Percentiles rank a stretch among this genome's conserved stretches.
These are phyloP conservation scores for Ophiostoma novo-ulmi DNA, from an alignment of 2,329 filamentous ascomycete genomes.

Conservation along the genomic window DNA sequence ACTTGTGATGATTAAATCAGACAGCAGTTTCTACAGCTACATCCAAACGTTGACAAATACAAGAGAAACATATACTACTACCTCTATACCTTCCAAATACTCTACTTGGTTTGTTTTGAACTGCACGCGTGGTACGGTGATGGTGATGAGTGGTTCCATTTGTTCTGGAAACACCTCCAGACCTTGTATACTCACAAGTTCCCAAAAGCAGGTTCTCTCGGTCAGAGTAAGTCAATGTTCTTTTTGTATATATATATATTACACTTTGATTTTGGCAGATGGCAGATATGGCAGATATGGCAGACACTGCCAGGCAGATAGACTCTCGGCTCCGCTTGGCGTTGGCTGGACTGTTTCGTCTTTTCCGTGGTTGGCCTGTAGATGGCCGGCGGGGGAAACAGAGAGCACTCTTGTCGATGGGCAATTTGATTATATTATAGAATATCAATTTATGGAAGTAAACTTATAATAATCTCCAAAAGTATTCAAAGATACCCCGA, in stretches of 20 bases:
- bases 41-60: background rate
- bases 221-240: background rate
- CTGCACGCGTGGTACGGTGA: background rate
- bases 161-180: background rate
- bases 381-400: background rate
- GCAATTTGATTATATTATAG: background rate
- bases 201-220: background rate
- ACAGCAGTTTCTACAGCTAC: background rate
- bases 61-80: background rate
- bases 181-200: background rate
- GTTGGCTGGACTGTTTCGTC: background rate
- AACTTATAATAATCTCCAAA: too few relatives aligned
- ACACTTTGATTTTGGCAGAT: background rate
- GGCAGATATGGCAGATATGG: background rate
- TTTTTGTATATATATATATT: background rate
- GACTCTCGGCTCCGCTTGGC: background rate
- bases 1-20: background rate
- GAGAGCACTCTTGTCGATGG: background rate
- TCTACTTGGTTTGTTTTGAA: background rate
- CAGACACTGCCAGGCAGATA: too few relatives aligned
- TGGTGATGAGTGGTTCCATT: background rate
- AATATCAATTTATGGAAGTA: too few relatives aligned
- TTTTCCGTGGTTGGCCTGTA: background rate
- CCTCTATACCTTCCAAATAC: background rate
- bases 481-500: too few relatives aligned